Conservation (phyloP, 2,329 filamentous ascomycete species). For the Colletotrichum lini region DNA sequence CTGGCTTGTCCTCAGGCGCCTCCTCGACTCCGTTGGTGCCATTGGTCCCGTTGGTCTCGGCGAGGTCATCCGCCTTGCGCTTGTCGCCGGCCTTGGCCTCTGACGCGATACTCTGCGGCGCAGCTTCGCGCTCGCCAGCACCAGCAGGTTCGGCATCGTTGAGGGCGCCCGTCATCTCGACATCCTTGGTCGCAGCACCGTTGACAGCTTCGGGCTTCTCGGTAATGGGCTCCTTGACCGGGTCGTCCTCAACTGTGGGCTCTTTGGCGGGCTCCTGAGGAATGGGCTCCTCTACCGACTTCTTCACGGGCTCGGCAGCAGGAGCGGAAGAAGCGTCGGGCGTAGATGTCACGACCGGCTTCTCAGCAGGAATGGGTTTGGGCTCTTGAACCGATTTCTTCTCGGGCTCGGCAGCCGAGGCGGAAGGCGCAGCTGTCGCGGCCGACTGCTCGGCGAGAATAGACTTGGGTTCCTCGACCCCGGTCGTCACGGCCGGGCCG, state of each 20-base stretch:
- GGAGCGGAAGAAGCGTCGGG: background rate
- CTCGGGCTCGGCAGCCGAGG: conserved; percentile 7
- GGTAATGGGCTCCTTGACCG: conserved; percentile 51
- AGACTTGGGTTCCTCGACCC: conserved; percentile 45
- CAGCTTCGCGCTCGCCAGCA: conserved; percentile 35
- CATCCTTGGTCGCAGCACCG: conserved; percentile 42
- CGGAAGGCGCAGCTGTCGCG: conserved; percentile 7
- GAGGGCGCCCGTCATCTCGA: conserved; percentile 45
- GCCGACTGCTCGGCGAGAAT: conserved; percentile 42
- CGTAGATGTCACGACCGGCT: conserved; percentile 26
- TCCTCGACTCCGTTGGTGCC: conserved; percentile 45
- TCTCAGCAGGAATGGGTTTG: conserved; percentile 5
- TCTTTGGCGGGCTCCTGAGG: conserved; percentile 48
- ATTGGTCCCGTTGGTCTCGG: conserved; percentile 44
- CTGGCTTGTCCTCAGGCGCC: conserved; percentile 30
- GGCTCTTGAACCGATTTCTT: conserved; percentile 43
- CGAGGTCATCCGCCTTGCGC: conserved; percentile 54
- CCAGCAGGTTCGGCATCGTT: conserved; percentile 41
- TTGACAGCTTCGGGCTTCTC: conserved; percentile 44
- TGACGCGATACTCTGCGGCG: conserved; percentile 37
- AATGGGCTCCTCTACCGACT: conserved; percentile 44
- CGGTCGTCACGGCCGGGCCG: conserved; percentile 46
- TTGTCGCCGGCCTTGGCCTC: conserved; percentile 54
- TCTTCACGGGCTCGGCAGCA: conserved; percentile 21
- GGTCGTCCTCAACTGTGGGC: conserved; percentile 45